Evolutionary conservation across 192 early-diverging fungal species (phyloP), one percentile per base, ranked within the genome.

Genomic region (Coemansia sp.): DNA sequence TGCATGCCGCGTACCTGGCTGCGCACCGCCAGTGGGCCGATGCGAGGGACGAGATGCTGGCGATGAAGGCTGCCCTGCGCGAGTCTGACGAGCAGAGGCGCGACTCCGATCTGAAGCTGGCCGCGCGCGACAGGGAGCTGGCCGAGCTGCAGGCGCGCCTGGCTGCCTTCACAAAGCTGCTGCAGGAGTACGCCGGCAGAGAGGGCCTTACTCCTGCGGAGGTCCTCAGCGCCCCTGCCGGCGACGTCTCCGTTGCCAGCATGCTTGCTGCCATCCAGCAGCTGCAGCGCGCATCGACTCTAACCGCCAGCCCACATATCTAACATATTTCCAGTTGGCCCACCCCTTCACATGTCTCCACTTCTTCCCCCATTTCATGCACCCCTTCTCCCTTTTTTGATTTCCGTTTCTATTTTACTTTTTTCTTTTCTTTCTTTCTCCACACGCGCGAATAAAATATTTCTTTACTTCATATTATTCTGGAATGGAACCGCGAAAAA

Each of bases 181-280:
- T 81, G 57, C 75, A 81, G 62, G 83, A 81, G 69, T 75, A 83
- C n/a, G 75, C 69, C 1, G 75, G 68, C 4, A 59, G 50, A 46
- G 57, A 70, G 57, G 68, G 65, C 19, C 33, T 51, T 14, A 53
- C 48, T 16, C 35, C 68, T 0, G 61, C 54, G 10, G 75, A 61
- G 3, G 70, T 67, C 31, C 63, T 59, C 41, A 10, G 46, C 40
- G 48, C 33, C 17, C 59, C 16, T 33, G 74, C 67, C 3, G 72
- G 63, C 53, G 68, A 67, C 10, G 68, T 77, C n/a, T 77, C 75
- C 5, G 80, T 78, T 13, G 59, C 72, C 16, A 68, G 60, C 45
- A 83, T 78, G 75, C 69, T 83, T 10, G 64, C 72, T 8, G 80
- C 75, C 27, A 83, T 83, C 46, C 75, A 78, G 75, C 80, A 77